phyloP scores from a whole-genome alignment of 768 basidiomycete genomes.

The Tulasnella sp. region DNA sequence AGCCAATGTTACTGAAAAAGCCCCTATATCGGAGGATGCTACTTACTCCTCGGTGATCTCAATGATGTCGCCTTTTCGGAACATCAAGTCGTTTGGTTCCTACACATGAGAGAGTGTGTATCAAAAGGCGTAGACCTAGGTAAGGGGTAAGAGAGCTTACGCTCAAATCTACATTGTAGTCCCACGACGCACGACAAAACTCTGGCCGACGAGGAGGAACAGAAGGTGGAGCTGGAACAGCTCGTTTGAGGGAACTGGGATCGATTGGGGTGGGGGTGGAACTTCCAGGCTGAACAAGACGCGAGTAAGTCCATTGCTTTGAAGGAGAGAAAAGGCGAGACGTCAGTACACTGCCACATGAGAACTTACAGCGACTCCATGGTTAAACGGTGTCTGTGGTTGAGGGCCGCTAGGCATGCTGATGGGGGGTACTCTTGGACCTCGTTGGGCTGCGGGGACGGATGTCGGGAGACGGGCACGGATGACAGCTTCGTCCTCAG shows the following conservation, averaged over 20 bases:
- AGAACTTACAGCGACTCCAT: background rate
- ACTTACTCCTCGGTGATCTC: slow-evolving; percentile 13
- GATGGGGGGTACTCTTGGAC: too few species aligned
- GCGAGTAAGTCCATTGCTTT: slow-evolving; percentile 1
- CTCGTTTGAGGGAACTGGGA: background rate
- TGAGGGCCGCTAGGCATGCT: too few species aligned
- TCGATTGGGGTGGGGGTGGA: background rate
- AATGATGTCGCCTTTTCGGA: slow-evolving; percentile 12
- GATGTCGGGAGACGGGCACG: slow-evolving; percentile 1
- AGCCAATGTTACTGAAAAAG: background rate
- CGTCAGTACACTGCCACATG: background rate
- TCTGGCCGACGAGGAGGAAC: background rate
- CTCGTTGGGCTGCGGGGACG: too few species aligned
- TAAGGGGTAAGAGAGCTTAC: background rate
- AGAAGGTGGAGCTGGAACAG: background rate
- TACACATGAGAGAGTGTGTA: background rate
- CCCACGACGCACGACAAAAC: slow-evolving; percentile 8
- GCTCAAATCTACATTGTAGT: slow-evolving; percentile 8
- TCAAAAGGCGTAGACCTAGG: background rate
- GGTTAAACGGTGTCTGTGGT: too few species aligned
- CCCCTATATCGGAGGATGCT: background rate
- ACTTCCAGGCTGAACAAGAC: too few species aligned
- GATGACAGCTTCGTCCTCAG: slow-evolving; percentile 9
- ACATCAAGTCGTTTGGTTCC: slow-evolving; percentile 10
- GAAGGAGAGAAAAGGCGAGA: slow-evolving; percentile 2